Conservation (phyloP, 352 stramenopile species). For the Phytophthora pisi region DNA sequence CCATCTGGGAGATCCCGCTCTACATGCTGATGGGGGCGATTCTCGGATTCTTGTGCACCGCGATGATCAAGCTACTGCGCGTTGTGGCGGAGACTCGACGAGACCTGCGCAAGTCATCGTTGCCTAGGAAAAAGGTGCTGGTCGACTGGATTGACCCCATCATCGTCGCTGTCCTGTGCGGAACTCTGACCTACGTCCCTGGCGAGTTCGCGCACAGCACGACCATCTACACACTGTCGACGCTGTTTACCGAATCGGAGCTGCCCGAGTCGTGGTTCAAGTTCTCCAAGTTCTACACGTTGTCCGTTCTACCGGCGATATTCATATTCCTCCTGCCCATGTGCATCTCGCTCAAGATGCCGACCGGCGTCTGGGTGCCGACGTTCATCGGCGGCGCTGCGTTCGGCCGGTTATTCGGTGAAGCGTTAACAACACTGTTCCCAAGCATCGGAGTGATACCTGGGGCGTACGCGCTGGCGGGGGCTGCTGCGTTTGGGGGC, state of each 20-base stretch:
- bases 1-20: conserved; percentile 62
- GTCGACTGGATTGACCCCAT: conserved; percentile 66
- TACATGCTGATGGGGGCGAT: conserved; percentile 55
- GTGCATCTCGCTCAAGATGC: conserved; percentile 72
- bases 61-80: conserved; percentile 53
- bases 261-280: conserved; percentile 44
- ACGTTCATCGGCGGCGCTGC: conserved; percentile 79
- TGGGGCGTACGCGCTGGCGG: conserved; percentile 70
- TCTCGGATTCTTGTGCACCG: conserved; percentile 50
- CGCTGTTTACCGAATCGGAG: conserved; percentile 53
- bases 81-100: conserved; percentile 42
- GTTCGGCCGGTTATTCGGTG: conserved; percentile 73
- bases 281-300: conserved; percentile 64
- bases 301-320: conserved; percentile 43
- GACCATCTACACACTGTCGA: conserved; percentile 53
- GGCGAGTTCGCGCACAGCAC: conserved; percentile 58
- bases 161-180: conserved; percentile 56
- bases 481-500: conserved; percentile 64
- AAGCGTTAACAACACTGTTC: conserved; percentile 44
- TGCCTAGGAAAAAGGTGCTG: conserved; percentile 42
- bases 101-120: conserved; percentile 32
- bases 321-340: conserved; percentile 65
- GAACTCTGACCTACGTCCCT: conserved; percentile 62
- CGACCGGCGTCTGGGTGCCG: conserved; percentile 75
- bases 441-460: conserved; percentile 24